Evolutionary conservation across 2,329 filamentous ascomycete genomes (phyloP).

Genomic region (Penicillium nordicum): DNA sequence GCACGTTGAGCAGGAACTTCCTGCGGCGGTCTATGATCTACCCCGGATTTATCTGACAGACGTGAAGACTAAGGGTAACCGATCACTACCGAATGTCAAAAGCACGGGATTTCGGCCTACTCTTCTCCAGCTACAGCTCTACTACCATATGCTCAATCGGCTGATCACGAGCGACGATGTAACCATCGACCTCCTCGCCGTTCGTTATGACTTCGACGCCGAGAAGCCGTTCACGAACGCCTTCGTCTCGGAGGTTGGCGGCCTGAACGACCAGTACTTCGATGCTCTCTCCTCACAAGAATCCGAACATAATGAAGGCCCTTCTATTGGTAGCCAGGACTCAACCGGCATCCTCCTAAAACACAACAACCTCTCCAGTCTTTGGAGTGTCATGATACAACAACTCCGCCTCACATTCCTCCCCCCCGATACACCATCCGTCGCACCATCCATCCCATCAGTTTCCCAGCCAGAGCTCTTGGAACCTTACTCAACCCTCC

Average conservation of each 20-base stretch:
- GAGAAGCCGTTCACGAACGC: conserved; percentile 68
- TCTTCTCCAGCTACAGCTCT: conserved; percentile 83
- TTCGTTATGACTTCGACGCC: conserved; percentile 67
- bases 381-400: conserved; percentile 63
- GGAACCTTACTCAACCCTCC: conserved; percentile 37
- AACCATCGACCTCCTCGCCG: conserved; percentile 65
- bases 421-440: conserved; percentile 14
- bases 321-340: conserved; percentile 38
- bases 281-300: conserved; percentile 43
- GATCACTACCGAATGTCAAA: conserved; percentile 57
- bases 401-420: conserved; percentile 55
- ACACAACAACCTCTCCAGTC: conserved; percentile 57
- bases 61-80: conserved; percentile 72
- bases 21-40: conserved; percentile 24
- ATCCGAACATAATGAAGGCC: conserved; percentile 27
- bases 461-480: conserved; percentile 35
- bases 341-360: conserved; percentile 51
- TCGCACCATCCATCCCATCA: conserved; percentile 32
- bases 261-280: conserved; percentile 64
- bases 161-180: conserved; percentile 66
- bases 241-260: conserved; percentile 72
- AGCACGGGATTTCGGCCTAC: conserved; percentile 68
- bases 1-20: conserved; percentile 3
- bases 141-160: conserved; percentile 76
- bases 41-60: conserved; percentile 72